Conservation (phyloP, 306 rosid species). For the Calophaca sinica region DNA sequence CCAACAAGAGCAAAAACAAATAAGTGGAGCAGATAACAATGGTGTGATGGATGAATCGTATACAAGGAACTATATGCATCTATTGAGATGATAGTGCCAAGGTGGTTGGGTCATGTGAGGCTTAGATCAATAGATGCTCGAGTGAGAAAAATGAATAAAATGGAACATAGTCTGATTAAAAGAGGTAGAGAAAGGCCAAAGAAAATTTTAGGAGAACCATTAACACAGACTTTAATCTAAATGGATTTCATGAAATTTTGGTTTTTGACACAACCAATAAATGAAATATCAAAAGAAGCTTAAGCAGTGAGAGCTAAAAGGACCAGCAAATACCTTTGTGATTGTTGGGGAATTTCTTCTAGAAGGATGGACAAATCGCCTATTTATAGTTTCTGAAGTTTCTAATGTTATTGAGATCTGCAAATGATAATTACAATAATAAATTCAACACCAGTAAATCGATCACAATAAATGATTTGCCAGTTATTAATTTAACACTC, state of each 20-base stretch:
- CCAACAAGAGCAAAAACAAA: neutral
- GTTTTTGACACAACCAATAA: conserved; percentile 17
- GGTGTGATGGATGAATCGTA: neutral
- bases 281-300: conserved; percentile 16
- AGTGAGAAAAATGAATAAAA: neutral
- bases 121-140: neutral
- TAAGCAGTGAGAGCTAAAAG: conserved; percentile 36
- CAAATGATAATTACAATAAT: conserved; percentile 13
- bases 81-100: neutral
- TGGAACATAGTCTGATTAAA: conserved; percentile 6
- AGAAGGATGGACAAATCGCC: conserved; percentile 85
- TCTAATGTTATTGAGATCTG: conserved; percentile 88
- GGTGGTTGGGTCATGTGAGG: neutral
- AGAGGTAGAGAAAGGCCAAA: neutral
- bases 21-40: neutral
- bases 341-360: conserved; percentile 94
- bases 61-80: neutral
- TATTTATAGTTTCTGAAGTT: conserved; percentile 89
- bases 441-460: conserved; percentile 41
- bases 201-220: conserved; percentile 11
- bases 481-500: conserved; percentile 32
- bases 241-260: conserved; percentile 6
- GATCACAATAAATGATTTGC: conserved; percentile 26
- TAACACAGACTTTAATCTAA: conserved; percentile 5
- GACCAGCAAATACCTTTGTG: conserved; percentile 68